A percentile compares a stretch with the other conserved stretches of the same genome.
Conservation (phyloP, 495 filamentous ascomycete species). For the Neurospora terricola region DNA sequence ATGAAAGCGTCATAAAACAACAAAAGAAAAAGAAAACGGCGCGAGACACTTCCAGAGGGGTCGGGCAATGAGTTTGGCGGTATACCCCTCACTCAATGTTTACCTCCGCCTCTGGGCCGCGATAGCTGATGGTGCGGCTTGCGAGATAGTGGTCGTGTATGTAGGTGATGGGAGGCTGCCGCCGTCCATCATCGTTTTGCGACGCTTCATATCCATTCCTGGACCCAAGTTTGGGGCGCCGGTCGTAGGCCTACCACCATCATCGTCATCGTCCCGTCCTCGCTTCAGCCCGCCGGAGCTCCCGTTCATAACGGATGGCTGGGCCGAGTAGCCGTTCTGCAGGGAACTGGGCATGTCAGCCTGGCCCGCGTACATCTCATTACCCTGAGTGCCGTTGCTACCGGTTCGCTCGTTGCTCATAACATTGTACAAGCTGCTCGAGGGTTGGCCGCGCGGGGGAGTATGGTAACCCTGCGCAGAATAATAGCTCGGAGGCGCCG, state of each 20-base stretch:
- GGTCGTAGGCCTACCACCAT: constrained; percentile 62
- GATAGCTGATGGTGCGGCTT: constrained; percentile 29
- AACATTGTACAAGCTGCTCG: constrained; percentile 81
- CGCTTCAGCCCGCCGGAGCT: constrained; percentile 62
- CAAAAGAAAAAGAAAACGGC: constrained; percentile 1
- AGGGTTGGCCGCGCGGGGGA: constrained; percentile 62
- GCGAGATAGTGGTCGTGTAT: constrained; percentile 37
- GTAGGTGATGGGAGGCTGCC: constrained; percentile 28
- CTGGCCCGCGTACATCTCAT: constrained; percentile 61
- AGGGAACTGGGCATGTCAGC: constrained; percentile 48
- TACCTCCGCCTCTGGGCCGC: constrained; percentile 22
- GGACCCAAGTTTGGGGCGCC: constrained; percentile 39
- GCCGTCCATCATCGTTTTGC: constrained; percentile 62
- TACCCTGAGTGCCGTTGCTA: constrained; percentile 51
- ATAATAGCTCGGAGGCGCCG: constrained; percentile 64
- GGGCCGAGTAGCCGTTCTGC: constrained; percentile 45
- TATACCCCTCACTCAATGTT: not conserved
- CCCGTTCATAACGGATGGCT: constrained; percentile 58
- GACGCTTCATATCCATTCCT: constrained; percentile 60
- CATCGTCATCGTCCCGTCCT: constrained; percentile 66
- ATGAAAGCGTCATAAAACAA: constrained; percentile 5
- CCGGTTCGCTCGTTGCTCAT: constrained; percentile 75
- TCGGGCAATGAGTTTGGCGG: not conserved
- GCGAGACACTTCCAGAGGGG: not conserved
- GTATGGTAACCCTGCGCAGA: constrained; percentile 60